phyloP scores from a whole-genome alignment of 2,329 filamentous ascomycete genomes.

The Nemania serpens region DNA sequence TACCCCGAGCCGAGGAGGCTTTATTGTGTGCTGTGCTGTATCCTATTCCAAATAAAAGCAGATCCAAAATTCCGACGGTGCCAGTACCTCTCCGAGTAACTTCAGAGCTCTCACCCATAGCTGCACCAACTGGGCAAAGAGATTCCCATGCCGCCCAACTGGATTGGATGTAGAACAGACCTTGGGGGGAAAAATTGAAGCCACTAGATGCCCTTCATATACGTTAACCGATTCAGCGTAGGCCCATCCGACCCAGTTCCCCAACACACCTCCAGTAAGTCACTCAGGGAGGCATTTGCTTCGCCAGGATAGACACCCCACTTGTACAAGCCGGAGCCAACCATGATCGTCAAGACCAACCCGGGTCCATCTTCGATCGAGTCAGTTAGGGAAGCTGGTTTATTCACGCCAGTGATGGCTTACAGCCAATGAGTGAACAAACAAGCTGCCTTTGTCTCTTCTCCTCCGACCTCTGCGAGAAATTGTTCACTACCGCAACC shows the following conservation, averaged over 20 bases:
- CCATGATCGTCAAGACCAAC: constrained; percentile 24
- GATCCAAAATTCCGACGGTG: constrained; percentile 25
- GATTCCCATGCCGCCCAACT: constrained; percentile 8
- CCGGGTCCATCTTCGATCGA: constrained; percentile 39
- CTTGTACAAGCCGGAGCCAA: constrained; percentile 21
- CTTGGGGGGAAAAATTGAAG: background rate
- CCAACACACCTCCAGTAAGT: background rate
- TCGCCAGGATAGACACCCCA: constrained; percentile 16
- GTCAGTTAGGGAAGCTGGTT: constrained; percentile 40
- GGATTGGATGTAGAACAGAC: background rate
- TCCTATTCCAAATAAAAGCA: constrained; percentile 28
- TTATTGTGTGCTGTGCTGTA: constrained; percentile 15
- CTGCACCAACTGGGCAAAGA: constrained; percentile 1
- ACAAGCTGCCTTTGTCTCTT: constrained; percentile 33
- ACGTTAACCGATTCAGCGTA: constrained; percentile 5
- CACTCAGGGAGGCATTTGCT: constrained; percentile 13
- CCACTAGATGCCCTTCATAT: background rate
- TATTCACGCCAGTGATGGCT: constrained; percentile 20
- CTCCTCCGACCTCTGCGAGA: constrained; percentile 16
- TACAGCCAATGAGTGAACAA: constrained; percentile 24
- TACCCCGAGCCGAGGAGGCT: constrained; percentile 16
- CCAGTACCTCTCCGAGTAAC: constrained; percentile 26
- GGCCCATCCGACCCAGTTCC: background rate
- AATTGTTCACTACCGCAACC: constrained; percentile 16
- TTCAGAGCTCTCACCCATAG: background rate